Evolutionary conservation across 495 filamentous ascomycete species (phyloP).

Genomic region (Lepidopterella palustris): DNA sequence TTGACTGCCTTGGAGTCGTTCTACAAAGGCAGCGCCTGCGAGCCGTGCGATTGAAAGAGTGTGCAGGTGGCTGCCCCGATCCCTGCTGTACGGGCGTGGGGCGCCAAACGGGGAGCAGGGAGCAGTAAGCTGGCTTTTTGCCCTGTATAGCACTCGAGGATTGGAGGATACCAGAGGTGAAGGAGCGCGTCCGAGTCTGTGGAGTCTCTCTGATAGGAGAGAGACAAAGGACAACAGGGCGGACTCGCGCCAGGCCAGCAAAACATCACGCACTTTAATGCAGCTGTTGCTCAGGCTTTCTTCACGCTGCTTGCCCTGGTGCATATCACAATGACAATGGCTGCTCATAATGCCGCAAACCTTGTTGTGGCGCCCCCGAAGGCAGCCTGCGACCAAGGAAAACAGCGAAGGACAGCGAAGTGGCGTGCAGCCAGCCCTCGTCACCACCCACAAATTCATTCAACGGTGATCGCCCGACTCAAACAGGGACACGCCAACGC

Average conservation of each 20-base stretch:
- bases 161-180: too few relatives aligned
- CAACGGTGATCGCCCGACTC: slow-evolving; percentile 21
- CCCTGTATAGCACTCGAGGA: not conserved
- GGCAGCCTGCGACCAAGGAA: slow-evolving; percentile 5
- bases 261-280: not conserved
- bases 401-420: slow-evolving; percentile 1
- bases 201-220: too few relatives aligned
- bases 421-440: slow-evolving; percentile 14
- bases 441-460: slow-evolving; percentile 15
- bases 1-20: not conserved
- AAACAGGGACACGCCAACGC: not conserved
- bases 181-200: too few relatives aligned
- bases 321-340: not conserved
- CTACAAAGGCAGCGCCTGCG: not conserved
- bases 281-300: not conserved
- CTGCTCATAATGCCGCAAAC: not conserved
- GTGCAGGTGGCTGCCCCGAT: slow-evolving; percentile 1
- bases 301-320: not conserved
- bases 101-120: slow-evolving; percentile 1
- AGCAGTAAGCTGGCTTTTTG: not conserved
- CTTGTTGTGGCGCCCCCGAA: slow-evolving; percentile 9
- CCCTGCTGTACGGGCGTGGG: not conserved
- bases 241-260: too few relatives aligned
- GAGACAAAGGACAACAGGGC: too few relatives aligned
- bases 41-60: not conserved